phyloP scores from a whole-genome alignment of 2,329 filamentous ascomycete species.

The Fusarium papillatum region DNA sequence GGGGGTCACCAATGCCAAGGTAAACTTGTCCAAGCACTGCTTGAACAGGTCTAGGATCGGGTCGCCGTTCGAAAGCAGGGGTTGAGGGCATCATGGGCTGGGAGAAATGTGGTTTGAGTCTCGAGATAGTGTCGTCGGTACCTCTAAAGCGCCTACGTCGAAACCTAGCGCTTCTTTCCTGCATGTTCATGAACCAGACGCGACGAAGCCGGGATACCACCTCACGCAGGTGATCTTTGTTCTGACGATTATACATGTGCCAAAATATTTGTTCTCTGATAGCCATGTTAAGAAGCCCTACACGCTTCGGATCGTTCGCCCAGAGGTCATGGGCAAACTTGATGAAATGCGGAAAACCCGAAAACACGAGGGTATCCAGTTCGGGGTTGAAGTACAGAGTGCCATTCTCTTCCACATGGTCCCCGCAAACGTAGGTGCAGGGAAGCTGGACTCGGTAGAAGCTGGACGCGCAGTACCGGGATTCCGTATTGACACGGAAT shows the following conservation, averaged over 20 bases:
- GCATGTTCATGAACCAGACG: background rate
- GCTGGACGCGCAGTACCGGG: background rate
- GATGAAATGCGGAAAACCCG: background rate
- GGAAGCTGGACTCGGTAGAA: background rate
- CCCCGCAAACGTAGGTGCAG: background rate
- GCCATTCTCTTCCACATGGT: background rate
- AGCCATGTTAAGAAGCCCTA: background rate
- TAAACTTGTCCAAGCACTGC: background rate
- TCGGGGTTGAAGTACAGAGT: background rate
- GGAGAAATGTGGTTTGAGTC: background rate
- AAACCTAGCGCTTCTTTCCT: fast-evolving
- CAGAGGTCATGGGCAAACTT: background rate
- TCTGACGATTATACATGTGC: background rate
- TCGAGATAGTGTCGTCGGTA: background rate
- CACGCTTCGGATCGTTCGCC: background rate
- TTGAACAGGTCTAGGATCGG: background rate
- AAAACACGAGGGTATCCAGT: background rate
- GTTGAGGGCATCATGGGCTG: background rate
- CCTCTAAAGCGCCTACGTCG: background rate
- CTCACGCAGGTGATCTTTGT: background rate
- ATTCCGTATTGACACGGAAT: background rate
- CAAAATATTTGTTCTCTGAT: too few species aligned
- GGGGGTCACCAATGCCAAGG: background rate
- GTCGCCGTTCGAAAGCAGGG: background rate
- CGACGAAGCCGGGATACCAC: background rate